phyloP scores from a whole-genome alignment of 2,329 filamentous ascomycete genomes.

The Fusarium veterinarium region DNA sequence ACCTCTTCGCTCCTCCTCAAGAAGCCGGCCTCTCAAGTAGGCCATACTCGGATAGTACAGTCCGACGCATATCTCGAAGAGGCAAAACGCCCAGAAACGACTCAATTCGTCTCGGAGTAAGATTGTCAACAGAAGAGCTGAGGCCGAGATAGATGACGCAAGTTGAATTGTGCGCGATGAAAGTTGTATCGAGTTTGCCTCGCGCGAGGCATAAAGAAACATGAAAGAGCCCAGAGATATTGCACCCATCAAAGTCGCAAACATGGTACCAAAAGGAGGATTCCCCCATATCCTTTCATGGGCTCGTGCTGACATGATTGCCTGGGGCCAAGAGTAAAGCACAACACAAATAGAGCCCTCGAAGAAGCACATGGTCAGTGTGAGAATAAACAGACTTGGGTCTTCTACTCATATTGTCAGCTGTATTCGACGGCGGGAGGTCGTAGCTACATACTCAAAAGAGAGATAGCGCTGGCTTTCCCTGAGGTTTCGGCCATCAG shows the following conservation, averaged over 20 bases:
- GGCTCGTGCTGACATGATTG: background rate
- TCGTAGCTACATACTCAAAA: background rate
- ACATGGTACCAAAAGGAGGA: background rate
- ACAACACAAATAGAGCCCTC: background rate
- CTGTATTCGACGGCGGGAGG: fast-evolving
- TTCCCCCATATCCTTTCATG: background rate
- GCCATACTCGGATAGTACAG: background rate
- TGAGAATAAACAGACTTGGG: fast-evolving
- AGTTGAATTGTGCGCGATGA: background rate
- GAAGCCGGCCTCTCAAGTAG: fast-evolving
- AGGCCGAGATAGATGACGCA: background rate
- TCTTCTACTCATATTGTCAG: background rate
- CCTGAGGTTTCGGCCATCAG: fast-evolving
- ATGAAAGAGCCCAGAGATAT: background rate
- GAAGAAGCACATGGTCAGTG: background rate
- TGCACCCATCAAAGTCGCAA: background rate
- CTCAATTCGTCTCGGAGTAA: background rate
- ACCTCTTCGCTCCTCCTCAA: background rate
- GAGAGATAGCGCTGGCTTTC: fast-evolving
- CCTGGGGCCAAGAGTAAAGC: background rate
- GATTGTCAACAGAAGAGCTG: background rate
- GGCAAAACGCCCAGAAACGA: background rate
- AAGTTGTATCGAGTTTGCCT: background rate
- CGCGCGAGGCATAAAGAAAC: background rate
- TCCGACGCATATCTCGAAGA: background rate